phyloP scores from a whole-genome alignment of 805 yeast genomes.

The Cyberlindnera amylophila region DNA sequence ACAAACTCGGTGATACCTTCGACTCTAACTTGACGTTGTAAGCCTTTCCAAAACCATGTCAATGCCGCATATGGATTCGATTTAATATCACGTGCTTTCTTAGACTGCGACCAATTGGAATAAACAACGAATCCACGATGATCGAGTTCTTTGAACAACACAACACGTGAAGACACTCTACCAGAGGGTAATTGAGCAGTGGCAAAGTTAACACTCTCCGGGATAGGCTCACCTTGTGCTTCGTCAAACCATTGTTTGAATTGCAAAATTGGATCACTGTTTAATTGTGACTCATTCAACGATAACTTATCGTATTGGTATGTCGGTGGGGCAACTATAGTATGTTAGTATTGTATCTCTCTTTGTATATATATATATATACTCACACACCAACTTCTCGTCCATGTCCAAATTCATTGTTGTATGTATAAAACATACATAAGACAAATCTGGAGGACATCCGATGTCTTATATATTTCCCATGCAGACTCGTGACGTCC shows the following conservation, averaged over 20 bases:
- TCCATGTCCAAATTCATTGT: too few relatives aligned
- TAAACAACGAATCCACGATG: constrained; percentile 78
- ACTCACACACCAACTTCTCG: constrained; percentile 26
- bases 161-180: constrained; percentile 79
- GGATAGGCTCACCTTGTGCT: constrained; percentile 63
- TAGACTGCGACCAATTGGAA: constrained; percentile 88
- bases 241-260: constrained; percentile 84
- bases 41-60: constrained; percentile 86
- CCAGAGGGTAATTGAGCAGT: constrained; percentile 89
- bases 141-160: constrained; percentile 87
- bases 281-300: constrained; percentile 51
- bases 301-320: constrained; percentile 77
- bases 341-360: not conserved
- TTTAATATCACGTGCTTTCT: constrained; percentile 67
- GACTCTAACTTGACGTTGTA: constrained; percentile 89
- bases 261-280: constrained; percentile 63
- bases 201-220: constrained; percentile 84
- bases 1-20: constrained; percentile 83
- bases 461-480: too few relatives aligned
- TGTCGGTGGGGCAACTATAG: constrained; percentile 70
- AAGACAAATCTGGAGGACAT: too few relatives aligned
- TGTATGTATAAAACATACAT: too few relatives aligned
- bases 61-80: constrained; percentile 79
- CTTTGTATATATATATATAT: too few relatives aligned
- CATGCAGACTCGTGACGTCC: too few relatives aligned